Evolutionary conservation across 208 protist genomes (phyloP), one percentile per base, ranked within the genome.

Genomic region (Lotmaria passim): DNA sequence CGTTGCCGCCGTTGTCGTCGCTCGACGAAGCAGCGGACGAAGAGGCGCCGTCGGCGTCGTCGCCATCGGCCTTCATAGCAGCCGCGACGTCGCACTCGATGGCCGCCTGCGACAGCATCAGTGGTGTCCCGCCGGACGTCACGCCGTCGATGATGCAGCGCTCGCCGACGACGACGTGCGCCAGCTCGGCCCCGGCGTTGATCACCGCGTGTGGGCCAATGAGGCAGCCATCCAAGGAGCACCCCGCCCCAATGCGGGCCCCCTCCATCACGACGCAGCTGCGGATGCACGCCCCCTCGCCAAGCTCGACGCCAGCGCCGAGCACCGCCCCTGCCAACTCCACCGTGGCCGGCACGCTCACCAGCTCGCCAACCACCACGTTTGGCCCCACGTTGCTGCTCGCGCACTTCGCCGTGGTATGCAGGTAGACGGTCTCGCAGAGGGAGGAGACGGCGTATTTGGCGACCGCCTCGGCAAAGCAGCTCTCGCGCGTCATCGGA

Each of bases 401-500:
- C 3, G 69, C 62, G 21, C 62, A 69, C 52, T 77, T 75, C 26
- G 74, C 78, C 5, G 75, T 75, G 6, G 73, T 84, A 77, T 94
- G 91, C 47, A 89, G 63, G 61, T 93, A 96, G 41, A 94, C 85
- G 7, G 81, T 93, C 59, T 86, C 84, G 68, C 80, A 88, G 30
- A 68, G 64, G 7, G 78, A 75, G 12, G 86, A 85, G 24, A 93
- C 84, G 26, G 88, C 81, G 73, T 94, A 96, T 26, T 64, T 63
- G n/a, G 80, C 80, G 30, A 78, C 43, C 62, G 72, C 76, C 61
- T 94, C 89, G 10, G 87, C 87, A 71, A 96, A 96, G 55, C 78
- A 84, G 73, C 78, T 91, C 62, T 96, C 91, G 7, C 89, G 86
- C 6, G 85, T 94, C 52, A 94, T 79, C 12, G 91, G 91, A 53